A percentile compares a stretch with the other conserved stretches of the same genome.
Evolutionary conservation across 2,329 filamentous ascomycete species (phyloP).

Genomic region (Verruconis gallopava): DNA sequence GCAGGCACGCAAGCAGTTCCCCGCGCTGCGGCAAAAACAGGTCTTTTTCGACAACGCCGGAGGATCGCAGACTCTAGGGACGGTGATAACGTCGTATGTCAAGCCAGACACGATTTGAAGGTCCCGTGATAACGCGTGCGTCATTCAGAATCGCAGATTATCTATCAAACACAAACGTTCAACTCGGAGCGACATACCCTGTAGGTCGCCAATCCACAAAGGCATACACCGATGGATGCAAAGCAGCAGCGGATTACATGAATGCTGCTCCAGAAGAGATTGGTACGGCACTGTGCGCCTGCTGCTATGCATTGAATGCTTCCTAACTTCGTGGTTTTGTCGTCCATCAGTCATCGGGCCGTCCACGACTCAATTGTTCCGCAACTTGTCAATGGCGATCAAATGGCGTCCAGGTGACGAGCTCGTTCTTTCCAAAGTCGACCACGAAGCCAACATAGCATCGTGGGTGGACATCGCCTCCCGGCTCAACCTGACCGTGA

Average conservation of each 20-base stretch:
- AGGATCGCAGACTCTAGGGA: slow-evolving; percentile 55
- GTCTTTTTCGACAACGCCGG: slow-evolving; percentile 70
- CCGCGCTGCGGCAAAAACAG: slow-evolving; percentile 52
- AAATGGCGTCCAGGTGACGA: slow-evolving; percentile 39
- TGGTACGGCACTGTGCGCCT: slow-evolving; percentile 28
- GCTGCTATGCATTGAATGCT: not conserved
- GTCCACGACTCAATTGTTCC: slow-evolving; percentile 64
- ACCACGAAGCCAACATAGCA: slow-evolving; percentile 68
- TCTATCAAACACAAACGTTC: slow-evolving; percentile 56
- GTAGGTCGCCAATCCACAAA: slow-evolving; percentile 46
- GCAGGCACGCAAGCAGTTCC: slow-evolving; percentile 48
- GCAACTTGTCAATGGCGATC: slow-evolving; percentile 43
- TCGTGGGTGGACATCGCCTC: slow-evolving; percentile 59
- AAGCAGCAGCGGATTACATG: slow-evolving; percentile 56
- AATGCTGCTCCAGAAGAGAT: slow-evolving; percentile 56
- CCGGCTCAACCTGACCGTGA: slow-evolving; percentile 46
- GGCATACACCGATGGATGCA: slow-evolving; percentile 46
- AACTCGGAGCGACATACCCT: slow-evolving; percentile 59
- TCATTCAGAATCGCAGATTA: slow-evolving; percentile 48
- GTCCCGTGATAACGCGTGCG: too few relatives aligned
- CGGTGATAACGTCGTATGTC: slow-evolving; percentile 52
- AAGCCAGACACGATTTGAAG: not conserved
- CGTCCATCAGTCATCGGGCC: slow-evolving; percentile 49
- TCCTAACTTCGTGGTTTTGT: not conserved
- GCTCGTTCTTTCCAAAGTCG: slow-evolving; percentile 56